phyloP scores from a whole-genome alignment of 148 eudicot species.

The Limonium bicolor region DNA sequence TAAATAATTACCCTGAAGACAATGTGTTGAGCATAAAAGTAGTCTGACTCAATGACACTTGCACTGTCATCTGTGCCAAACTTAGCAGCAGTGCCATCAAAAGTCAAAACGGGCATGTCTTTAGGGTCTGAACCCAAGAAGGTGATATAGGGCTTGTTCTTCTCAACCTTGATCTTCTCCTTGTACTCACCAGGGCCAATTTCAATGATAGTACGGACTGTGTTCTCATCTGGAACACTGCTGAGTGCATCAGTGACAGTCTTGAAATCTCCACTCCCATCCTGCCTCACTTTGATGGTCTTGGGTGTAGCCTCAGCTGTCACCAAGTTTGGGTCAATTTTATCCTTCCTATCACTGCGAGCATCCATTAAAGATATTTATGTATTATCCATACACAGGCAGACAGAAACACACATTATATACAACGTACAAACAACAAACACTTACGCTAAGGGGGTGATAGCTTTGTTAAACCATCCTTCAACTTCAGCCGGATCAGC shows the following conservation, averaged over 20 bases:
- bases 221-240: conserved; percentile 28
- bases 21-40: conserved; percentile 41
- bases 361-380: no score
- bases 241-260: conserved; percentile 42
- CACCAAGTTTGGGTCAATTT: conserved; percentile 24
- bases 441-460: no score
- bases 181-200: conserved; percentile 51
- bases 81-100: conserved; percentile 33
- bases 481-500: no score
- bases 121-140: conserved; percentile 39
- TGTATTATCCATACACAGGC: no score
- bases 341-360: conserved; percentile 9
- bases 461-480: no score
- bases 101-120: conserved; percentile 26
- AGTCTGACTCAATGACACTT: conserved; percentile 37
- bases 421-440: no score
- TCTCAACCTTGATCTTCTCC: conserved; percentile 37
- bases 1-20: conserved; percentile 35
- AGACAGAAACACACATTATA: no score
- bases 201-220: conserved; percentile 21
- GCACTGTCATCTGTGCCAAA: conserved; percentile 62
- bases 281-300: conserved; percentile 27
- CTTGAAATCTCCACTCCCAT: conserved; percentile 42
- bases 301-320: conserved; percentile 24
- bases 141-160: conserved; percentile 35